Percentiles rank a stretch among this genome's conserved stretches.
These are phyloP conservation scores for Papilionanthe hybrid DNA, from an alignment of 116 monocot species.

Conservation along the genomic window DNA sequence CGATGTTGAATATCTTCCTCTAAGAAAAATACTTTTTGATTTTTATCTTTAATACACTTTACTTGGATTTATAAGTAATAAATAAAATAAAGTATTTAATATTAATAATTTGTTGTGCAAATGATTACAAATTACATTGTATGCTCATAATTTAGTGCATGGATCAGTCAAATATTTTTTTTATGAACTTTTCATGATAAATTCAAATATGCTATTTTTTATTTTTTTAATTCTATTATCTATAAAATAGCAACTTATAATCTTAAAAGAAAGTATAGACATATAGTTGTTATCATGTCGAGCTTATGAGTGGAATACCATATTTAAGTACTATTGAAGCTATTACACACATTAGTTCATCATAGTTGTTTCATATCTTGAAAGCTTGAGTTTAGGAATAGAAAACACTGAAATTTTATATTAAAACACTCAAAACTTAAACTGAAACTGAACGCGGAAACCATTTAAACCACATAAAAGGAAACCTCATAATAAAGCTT, in stretches of 20 bases:
- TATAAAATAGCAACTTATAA: neutral
- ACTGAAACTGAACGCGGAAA: neutral
- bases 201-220: neutral
- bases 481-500: neutral
- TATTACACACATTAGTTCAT: neutral
- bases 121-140: neutral
- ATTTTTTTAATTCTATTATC: neutral
- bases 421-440: neutral
- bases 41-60: too few relatives aligned
- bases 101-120: too few relatives aligned
- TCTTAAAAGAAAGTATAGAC: neutral
- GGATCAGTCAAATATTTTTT: neutral
- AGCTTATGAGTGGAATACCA: neutral
- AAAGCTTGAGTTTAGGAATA: neutral
- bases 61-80: too few relatives aligned
- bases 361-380: neutral
- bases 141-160: neutral
- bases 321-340: neutral
- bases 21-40: too few relatives aligned
- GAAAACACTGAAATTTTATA: neutral
- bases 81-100: too few relatives aligned
- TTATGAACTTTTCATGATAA: neutral
- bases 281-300: neutral
- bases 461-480: neutral
- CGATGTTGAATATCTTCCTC: too few relatives aligned